Evolutionary conservation across 2,329 filamentous ascomycete genomes (phyloP).

Genomic region (Nannizzia gypsea): DNA sequence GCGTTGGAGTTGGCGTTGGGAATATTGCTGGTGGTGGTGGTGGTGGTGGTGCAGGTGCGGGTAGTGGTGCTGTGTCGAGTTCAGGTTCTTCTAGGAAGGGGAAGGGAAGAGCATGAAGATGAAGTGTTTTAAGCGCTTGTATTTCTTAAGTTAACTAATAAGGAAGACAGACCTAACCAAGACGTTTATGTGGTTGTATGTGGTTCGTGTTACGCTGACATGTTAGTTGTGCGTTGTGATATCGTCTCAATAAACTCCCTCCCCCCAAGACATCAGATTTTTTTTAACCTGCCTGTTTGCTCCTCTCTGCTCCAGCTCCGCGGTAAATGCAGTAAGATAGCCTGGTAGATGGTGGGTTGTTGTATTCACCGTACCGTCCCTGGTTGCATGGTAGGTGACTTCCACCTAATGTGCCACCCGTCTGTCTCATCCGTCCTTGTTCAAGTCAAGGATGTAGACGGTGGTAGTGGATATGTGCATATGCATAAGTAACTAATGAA

Average conservation of each 20-base stretch:
- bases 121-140: background rate
- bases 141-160: background rate
- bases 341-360: background rate
- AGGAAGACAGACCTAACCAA: background rate
- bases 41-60: too few species aligned
- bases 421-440: background rate
- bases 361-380: background rate
- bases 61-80: too few species aligned
- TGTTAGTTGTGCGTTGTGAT: background rate
- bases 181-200: background rate
- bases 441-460: background rate
- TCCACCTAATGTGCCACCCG: background rate
- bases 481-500: background rate
- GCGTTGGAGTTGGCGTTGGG: background rate
- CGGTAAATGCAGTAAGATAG: background rate
- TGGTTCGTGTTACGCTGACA: background rate
- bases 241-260: background rate
- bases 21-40: background rate
- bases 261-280: background rate
- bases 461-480: background rate
- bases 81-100: background rate
- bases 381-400: background rate
- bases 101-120: background rate
- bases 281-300: background rate
- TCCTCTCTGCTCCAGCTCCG: background rate